phyloP scores from a whole-genome alignment of 805 yeast species.

The Kluyveromyces dobzhanskii region DNA sequence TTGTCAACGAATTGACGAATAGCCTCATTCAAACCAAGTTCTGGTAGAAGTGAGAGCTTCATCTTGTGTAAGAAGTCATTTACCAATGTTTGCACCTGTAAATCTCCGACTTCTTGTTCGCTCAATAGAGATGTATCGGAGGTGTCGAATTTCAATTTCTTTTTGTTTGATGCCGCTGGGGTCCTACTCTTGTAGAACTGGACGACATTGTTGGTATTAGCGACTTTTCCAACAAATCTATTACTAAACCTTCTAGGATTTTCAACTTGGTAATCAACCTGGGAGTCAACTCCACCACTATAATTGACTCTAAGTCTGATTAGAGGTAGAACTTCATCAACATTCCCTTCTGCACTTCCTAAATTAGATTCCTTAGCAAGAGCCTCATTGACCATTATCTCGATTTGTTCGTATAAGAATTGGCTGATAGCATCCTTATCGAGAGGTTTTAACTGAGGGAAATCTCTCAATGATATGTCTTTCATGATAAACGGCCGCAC shows the following conservation, averaged over 20 bases:
- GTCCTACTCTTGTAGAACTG: slow-evolving; percentile 51
- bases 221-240: slow-evolving; percentile 82
- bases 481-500: slow-evolving; percentile 78
- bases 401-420: slow-evolving; percentile 57
- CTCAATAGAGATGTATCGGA: slow-evolving; percentile 12
- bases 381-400: slow-evolving; percentile 55
- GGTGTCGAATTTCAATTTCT: slow-evolving; percentile 7
- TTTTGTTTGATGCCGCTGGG: slow-evolving; percentile 8
- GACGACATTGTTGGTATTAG: slow-evolving; percentile 82
- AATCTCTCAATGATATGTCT: slow-evolving; percentile 46
- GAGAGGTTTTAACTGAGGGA: slow-evolving; percentile 51
- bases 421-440: slow-evolving; percentile 52
- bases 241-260: slow-evolving; percentile 85
- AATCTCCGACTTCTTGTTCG: slow-evolving; percentile 29
- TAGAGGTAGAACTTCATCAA: slow-evolving; percentile 66
- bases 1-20: slow-evolving; percentile 66
- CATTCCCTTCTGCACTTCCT: slow-evolving; percentile 7
- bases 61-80: slow-evolving; percentile 54
- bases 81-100: slow-evolving; percentile 56
- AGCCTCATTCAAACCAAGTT: slow-evolving; percentile 64
- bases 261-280: slow-evolving; percentile 73
- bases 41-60: slow-evolving; percentile 62
- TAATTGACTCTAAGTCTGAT: slow-evolving; percentile 81
- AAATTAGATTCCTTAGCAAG: slow-evolving; percentile 23
- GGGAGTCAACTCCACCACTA: slow-evolving; percentile 26